phyloP scores from a whole-genome alignment of 345 rosid species.

The Toxicodendron radicans region DNA sequence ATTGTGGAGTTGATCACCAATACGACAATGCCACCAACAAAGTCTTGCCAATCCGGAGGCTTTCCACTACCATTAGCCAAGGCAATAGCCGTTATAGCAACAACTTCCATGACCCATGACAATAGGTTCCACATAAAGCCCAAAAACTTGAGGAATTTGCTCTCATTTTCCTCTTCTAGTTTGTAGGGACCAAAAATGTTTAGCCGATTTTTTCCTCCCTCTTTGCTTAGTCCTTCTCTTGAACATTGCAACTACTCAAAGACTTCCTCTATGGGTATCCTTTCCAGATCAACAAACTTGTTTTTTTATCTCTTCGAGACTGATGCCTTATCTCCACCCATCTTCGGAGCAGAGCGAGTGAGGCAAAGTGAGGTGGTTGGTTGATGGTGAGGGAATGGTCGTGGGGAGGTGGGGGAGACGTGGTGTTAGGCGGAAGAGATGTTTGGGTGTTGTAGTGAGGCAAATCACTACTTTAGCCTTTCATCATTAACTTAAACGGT shows the following conservation, averaged over 20 bases:
- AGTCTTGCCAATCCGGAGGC: constrained; percentile 98
- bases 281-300: no score
- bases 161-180: constrained; percentile 89
- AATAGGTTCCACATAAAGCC: constrained; percentile 98
- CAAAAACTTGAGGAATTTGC: constrained; percentile 78
- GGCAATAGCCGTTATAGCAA: constrained; percentile 82
- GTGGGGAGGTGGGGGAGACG: no score
- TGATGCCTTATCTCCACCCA: no score
- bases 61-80: constrained; percentile 73
- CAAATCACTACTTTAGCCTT: no score
- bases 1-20: constrained; percentile 86
- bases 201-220: constrained; percentile 71
- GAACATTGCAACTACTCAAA: constrained; percentile 61
- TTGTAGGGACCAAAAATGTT: constrained; percentile 87
- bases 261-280: constrained; percentile 85
- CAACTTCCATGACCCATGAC: constrained; percentile 98
- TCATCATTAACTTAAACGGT: no score
- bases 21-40: constrained; percentile 69
- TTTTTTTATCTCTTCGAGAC: no score
- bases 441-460: no score
- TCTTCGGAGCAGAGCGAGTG: no score
- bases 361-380: no score
- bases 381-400: no score
- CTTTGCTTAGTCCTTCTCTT: constrained; percentile 51
- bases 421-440: no score